Conservation (phyloP, 1,139 yeast species). For the Geotrichum aggregatum region DNA sequence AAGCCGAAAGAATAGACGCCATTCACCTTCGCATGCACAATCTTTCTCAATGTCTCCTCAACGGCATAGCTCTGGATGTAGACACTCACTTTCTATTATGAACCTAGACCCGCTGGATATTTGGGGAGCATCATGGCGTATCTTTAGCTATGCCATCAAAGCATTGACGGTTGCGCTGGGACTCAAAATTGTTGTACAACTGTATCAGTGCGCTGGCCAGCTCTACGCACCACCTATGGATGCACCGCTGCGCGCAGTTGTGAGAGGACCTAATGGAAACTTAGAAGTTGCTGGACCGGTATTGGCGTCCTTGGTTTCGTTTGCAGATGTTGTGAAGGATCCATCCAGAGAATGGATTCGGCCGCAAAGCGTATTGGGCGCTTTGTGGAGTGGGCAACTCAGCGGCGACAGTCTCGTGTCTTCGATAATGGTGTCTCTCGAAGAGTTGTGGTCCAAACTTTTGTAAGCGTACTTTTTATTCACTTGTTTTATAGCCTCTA, state of each 20-base stretch:
- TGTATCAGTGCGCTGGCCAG: background rate
- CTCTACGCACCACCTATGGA: background rate
- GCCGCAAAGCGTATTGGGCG: constrained; percentile 4
- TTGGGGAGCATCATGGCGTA: constrained; percentile 17
- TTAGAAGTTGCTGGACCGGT: background rate
- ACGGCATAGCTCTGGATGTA: background rate
- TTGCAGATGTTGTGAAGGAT: background rate
- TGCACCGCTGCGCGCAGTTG: background rate
- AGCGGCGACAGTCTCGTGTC: background rate
- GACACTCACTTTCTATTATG: constrained; percentile 28
- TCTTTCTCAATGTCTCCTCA: background rate
- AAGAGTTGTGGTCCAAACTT: background rate
- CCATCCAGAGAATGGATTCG: background rate
- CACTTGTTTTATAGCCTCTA: background rate
- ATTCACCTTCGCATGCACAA: background rate
- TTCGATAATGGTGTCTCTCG: background rate
- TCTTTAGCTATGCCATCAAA: constrained; percentile 24
- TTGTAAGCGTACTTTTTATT: background rate
- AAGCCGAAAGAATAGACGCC: background rate
- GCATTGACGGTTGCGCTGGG: constrained; percentile 27
- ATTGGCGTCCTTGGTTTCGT: background rate
- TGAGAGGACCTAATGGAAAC: background rate
- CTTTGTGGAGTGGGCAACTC: constrained; percentile 5
- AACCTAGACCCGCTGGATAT: constrained; percentile 32
- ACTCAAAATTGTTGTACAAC: constrained; percentile 20